phyloP scores from a whole-genome alignment of 208 protist genomes.

The Trypanosoma cruzi region DNA sequence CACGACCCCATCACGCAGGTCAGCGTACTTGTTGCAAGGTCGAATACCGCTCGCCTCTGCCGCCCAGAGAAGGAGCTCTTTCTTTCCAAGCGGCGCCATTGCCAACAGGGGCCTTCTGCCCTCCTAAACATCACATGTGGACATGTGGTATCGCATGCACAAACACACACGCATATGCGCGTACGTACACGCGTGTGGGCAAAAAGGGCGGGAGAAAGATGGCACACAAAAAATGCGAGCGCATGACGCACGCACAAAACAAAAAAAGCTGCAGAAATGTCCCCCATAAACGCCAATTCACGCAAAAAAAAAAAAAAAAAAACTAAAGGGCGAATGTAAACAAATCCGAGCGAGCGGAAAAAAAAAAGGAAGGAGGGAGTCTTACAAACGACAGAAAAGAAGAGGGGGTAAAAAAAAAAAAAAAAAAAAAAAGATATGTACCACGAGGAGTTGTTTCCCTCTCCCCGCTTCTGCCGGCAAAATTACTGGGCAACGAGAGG shows the following conservation, averaged over 20 bases:
- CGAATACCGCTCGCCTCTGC: slow-evolving; percentile 31
- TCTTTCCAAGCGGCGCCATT: slow-evolving; percentile 35
- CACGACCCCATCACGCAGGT: slow-evolving; percentile 66
- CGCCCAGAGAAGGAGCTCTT: slow-evolving; percentile 62
- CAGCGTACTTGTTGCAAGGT: slow-evolving; percentile 55
- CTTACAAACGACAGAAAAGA: too few species aligned
- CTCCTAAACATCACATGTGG: not conserved
- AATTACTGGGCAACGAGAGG: slow-evolving; percentile 40
- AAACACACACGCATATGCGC: not conserved
- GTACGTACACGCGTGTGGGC: not conserved
- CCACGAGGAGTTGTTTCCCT: too few species aligned
- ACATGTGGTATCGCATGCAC: not conserved
- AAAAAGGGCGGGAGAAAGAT: not conserved
- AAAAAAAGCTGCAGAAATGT: too few species aligned
- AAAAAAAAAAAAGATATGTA: too few species aligned
- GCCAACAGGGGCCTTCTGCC: not conserved
- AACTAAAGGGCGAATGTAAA: not conserved
- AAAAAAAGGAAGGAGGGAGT: too few species aligned
- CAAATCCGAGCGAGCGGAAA: not conserved
- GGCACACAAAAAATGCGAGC: too few species aligned
- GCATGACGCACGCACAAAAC: too few species aligned
- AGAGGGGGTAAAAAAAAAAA: too few species aligned
- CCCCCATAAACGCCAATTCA: too few species aligned
- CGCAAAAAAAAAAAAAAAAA: not conserved
- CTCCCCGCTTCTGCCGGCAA: not conserved